Evolutionary conservation across 1,284 basidiomycete genomes (phyloP), one percentile per base, ranked within the genome.

Genomic region (Flammula alnicola): DNA sequence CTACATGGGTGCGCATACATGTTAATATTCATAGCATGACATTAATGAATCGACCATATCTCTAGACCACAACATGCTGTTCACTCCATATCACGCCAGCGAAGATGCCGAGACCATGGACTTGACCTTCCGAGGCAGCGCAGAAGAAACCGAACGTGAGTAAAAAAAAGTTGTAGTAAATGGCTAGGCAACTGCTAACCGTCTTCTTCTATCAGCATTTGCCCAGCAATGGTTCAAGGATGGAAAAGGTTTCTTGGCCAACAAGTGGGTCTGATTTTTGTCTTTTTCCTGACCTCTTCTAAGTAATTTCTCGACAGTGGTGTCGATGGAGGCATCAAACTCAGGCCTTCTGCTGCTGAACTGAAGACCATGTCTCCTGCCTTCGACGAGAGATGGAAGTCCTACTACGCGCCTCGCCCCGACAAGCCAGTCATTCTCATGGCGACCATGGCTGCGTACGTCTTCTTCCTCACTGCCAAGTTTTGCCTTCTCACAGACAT

Each of bases 51-150:
- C 39, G 35, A n/a, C n/a, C n/a, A n/a, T n/a, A 40, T 41, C 11
- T 30, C n/a, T 32, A 8, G 81, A 82, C 57, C 81, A 83, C 56
- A 67, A 72, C 31, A 54, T 68, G n/a, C 32, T 64, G 4, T 67
- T 70, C 47, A 17, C 62, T 2, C 64, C 68, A 0, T 81, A 71
- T 52, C 50, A 70, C 14, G 68, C 72, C 0, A 64, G 67, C 11
- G 64, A 74, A 0, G 71, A 75, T 11, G 66, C 69, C 4, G 65
- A 76, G 10, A 78, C 77, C 0, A 56, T 81, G 52, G 75, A 80
- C 51, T 62, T 63, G 2, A 59, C 82, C 5, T 73, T 75, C 54
- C 58, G 63, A 16, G 71, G 68, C 17, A 63, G 71, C 5, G 58
- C 63, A 17, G 65, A 69, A 7, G 71, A 62, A 5, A 59, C 65